These are phyloP conservation scores for Cetraspora pellucida DNA, from an alignment of 192 early-diverging fungal genomes.

Conservation along the genomic window DNA sequence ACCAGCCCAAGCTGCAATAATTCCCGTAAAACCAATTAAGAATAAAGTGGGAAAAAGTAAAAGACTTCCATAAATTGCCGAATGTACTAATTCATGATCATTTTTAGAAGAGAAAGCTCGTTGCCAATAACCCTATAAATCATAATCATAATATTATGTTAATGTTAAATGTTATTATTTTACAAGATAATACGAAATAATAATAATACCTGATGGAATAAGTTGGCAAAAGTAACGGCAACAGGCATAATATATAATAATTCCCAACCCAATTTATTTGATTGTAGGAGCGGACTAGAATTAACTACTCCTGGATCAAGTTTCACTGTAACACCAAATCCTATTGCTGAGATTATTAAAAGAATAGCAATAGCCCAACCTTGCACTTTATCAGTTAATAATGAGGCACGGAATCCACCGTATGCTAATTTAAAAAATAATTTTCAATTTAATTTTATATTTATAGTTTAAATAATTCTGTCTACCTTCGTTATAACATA, in stretches of 20 bases:
- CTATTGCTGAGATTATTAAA: slow-evolving; percentile 52
- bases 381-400: slow-evolving; percentile 61
- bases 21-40: slow-evolving; percentile 58
- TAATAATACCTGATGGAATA: slow-evolving; percentile 61
- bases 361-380: slow-evolving; percentile 52
- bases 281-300: slow-evolving; percentile 48
- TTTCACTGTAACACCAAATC: slow-evolving; percentile 48
- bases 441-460: too few relatives aligned
- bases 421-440: slow-evolving; percentile 35
- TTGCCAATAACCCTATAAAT: slow-evolving; percentile 64
- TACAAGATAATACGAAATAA: not conserved
- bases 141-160: not conserved
- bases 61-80: slow-evolving; percentile 53
- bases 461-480: too few relatives aligned
- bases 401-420: slow-evolving; percentile 61
- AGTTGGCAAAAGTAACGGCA: slow-evolving; percentile 59
- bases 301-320: slow-evolving; percentile 46
- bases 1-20: slow-evolving; percentile 64
- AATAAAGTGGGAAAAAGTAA: slow-evolving; percentile 54
- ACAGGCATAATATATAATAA: slow-evolving; percentile 58
- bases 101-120: slow-evolving; percentile 61
- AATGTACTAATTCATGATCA: slow-evolving; percentile 54
- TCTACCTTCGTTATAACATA: too few relatives aligned
- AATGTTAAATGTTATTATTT: not conserved
- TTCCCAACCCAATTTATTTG: slow-evolving; percentile 63